phyloP scores from a whole-genome alignment of 2,329 filamentous ascomycete species.

The Monascus ruber region DNA sequence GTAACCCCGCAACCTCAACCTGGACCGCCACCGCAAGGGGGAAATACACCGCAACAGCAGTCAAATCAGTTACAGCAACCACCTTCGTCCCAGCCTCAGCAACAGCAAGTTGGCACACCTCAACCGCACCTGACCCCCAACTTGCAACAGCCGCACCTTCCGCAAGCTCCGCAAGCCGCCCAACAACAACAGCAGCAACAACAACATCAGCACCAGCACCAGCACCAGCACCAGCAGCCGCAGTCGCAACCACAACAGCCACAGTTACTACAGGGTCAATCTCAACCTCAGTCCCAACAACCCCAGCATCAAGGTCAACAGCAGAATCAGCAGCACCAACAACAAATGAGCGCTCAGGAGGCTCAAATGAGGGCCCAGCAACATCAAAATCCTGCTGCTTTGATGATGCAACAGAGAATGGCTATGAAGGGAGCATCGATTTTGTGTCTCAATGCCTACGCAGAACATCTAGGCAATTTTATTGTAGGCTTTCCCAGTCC shows the following conservation, averaged over 20 bases:
- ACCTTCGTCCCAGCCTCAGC: conserved; percentile 24
- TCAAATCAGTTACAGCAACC: conserved; percentile 19
- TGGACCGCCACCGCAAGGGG: conserved; percentile 26
- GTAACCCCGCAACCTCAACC: conserved; percentile 35
- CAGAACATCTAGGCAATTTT: conserved; percentile 44
- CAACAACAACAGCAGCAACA: conserved; percentile 15
- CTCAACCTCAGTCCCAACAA: conserved; percentile 23
- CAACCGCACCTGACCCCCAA: conserved; percentile 27
- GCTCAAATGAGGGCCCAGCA: conserved; percentile 30
- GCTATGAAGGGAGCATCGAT: conserved; percentile 35
- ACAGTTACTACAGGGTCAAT: conserved; percentile 18
- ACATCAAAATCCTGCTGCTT: conserved; percentile 23
- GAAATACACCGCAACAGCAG: conserved; percentile 26
- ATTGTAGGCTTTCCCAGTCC: conserved; percentile 38
- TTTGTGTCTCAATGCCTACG: conserved; percentile 44
- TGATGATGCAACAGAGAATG: conserved; percentile 29
- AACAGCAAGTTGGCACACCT: conserved; percentile 21
- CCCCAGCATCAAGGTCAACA: conserved; percentile 28
- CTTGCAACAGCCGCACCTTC: conserved; percentile 24
- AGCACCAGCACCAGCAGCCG: conserved; percentile 16
- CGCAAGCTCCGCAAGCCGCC: conserved; percentile 26
- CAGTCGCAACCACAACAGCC: conserved; percentile 22
- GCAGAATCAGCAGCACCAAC: conserved; percentile 22
- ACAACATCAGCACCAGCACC: conserved; percentile 4
- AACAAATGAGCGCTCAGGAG: conserved; percentile 28